Percentiles rank a stretch among this genome's conserved stretches.
Evolutionary conservation across 192 early-diverging fungal species (phyloP).

Genomic region (Coemansia sp.): DNA sequence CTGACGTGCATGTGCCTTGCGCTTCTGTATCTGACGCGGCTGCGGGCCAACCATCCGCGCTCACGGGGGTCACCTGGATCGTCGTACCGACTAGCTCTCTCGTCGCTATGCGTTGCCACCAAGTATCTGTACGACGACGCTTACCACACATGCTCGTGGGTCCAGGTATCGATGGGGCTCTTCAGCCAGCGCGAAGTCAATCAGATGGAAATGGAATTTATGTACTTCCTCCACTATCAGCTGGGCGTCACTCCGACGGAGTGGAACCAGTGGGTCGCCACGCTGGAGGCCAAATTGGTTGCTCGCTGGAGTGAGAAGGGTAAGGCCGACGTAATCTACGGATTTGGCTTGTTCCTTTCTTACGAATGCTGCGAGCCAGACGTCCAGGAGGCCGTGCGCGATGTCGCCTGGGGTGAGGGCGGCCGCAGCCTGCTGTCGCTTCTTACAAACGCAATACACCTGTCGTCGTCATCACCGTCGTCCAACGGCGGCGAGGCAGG

Average conservation of each 20-base stretch:
- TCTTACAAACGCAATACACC: slow-evolving; percentile 47
- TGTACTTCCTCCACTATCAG: slow-evolving; percentile 57
- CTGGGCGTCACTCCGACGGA: slow-evolving; percentile 55
- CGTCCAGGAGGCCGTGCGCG: slow-evolving; percentile 49
- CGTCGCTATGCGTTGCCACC: slow-evolving; percentile 65
- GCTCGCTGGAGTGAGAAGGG: slow-evolving; percentile 52
- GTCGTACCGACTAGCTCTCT: slow-evolving; percentile 64
- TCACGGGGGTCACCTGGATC: slow-evolving; percentile 58
- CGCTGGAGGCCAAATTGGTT: slow-evolving; percentile 56
- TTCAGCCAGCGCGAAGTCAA: slow-evolving; percentile 62
- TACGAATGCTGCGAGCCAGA: slow-evolving; percentile 50
- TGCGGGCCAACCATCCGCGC: slow-evolving; percentile 56
- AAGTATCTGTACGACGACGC: slow-evolving; percentile 72
- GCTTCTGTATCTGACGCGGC: slow-evolving; percentile 56
- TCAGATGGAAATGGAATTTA: slow-evolving; percentile 66
- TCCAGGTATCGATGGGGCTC: slow-evolving; percentile 58
- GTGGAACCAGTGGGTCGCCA: slow-evolving; percentile 57
- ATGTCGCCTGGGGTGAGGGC: slow-evolving; percentile 55
- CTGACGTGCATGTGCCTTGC: slow-evolving; percentile 56
- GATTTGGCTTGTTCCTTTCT: slow-evolving; percentile 52
- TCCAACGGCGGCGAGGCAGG: slow-evolving; percentile 7
- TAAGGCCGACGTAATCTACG: slow-evolving; percentile 50
- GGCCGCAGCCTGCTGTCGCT: slow-evolving; percentile 43
- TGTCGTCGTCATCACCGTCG: slow-evolving; percentile 4
- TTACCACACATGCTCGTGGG: slow-evolving; percentile 70